Percentiles rank a stretch among this genome's conserved stretches.
Conservation (phyloP, 768 basidiomycete genomes). For the Paxillus ammoniavirescens region DNA sequence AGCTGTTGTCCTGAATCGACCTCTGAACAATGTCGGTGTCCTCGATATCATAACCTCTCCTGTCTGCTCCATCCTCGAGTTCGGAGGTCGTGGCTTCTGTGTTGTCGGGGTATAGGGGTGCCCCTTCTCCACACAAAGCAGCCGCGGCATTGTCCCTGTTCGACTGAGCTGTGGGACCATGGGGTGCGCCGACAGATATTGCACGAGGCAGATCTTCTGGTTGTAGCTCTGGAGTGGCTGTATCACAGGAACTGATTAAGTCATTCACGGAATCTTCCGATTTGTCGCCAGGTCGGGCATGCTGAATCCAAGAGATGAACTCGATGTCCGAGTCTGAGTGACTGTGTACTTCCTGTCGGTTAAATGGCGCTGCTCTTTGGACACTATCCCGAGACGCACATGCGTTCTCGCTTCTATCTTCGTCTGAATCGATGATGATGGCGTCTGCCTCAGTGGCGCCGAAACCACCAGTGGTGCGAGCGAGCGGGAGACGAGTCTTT, state of each 20-base stretch:
- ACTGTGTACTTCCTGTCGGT: constrained; percentile 3
- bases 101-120: not conserved
- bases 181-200: not conserved
- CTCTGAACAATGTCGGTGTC: not conserved
- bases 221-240: constrained; percentile 1
- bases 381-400: not conserved
- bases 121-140: not conserved
- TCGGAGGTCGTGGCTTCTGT: constrained; percentile 1
- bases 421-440: constrained; percentile 22
- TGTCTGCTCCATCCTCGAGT: constrained; percentile 7
- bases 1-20: not conserved
- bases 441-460: constrained; percentile 17
- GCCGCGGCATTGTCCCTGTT: not conserved
- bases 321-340: constrained; percentile 12
- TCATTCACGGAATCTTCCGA: not conserved
- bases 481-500: not conserved
- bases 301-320: constrained; percentile 6
- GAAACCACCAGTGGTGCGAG: not conserved
- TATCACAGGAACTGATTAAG: not conserved
- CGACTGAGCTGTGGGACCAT: not conserved
- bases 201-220: not conserved
- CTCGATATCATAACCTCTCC: not conserved
- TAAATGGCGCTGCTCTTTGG: not conserved
- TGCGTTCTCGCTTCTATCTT: constrained; percentile 4
- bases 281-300: constrained; percentile 1